These are phyloP conservation scores for Gleditsia sinensis DNA, from an alignment of 306 rosid genomes.

Conservation along the genomic window DNA sequence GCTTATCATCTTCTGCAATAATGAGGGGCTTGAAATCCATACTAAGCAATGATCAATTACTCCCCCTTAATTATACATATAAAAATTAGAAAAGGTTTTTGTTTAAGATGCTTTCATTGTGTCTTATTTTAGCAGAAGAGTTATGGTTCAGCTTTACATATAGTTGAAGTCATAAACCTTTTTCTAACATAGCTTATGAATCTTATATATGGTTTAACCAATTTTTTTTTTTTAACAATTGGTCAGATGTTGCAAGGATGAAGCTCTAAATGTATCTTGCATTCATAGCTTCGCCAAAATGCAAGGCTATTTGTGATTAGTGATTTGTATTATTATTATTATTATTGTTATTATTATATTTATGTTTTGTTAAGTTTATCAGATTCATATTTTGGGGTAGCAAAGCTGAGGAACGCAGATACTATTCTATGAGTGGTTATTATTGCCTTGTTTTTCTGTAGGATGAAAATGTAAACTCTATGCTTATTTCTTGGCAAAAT, in stretches of 20 bases:
- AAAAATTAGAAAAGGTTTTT: background rate
- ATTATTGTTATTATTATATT: no score
- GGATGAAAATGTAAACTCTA: background rate
- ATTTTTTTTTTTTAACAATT: background rate
- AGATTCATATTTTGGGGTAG: slow-evolving; percentile 16
- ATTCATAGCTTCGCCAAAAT: background rate
- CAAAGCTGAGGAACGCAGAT: background rate
- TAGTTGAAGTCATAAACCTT: background rate
- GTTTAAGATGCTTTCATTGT: background rate
- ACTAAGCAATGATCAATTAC: slow-evolving; percentile 2
- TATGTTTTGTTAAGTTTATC: background rate
- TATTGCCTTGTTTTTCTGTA: slow-evolving; percentile 20
- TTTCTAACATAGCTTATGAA: background rate
- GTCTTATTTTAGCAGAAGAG: background rate
- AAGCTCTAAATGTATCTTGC: background rate
- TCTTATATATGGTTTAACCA: background rate
- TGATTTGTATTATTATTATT: background rate
- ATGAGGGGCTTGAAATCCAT: slow-evolving; percentile 5
- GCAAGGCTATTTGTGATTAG: background rate
- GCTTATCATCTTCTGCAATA: slow-evolving; percentile 3
- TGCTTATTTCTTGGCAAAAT: background rate
- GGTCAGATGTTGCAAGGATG: slow-evolving; percentile 21
- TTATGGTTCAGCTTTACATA: background rate
- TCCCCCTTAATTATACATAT: background rate
- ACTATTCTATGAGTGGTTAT: slow-evolving; percentile 14